Evolutionary conservation across 2,329 filamentous ascomycete species (phyloP), one percentile per base, ranked within the genome.

Genomic region (Sordariomycetes sp.): DNA sequence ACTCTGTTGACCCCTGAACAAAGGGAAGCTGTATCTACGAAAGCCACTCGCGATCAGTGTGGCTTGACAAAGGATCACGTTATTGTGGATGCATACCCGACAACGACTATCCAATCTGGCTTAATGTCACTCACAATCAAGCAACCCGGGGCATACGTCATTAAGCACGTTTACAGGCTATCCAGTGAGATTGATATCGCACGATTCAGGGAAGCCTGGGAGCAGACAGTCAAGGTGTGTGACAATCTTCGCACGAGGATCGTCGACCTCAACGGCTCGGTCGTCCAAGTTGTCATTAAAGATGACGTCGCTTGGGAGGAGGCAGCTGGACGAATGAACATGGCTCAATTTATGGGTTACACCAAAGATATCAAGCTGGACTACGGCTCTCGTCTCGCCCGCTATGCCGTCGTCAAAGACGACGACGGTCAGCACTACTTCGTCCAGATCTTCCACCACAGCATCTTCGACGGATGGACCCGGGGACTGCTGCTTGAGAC

Each of bases 31-130:
- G 18, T 12, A 12, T 11, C 9, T 15, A 18, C 15, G 10, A 10
- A 25, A 14, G 23, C 10, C 14, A 25, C 14, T 8, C 34, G 26
- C 7, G 19, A 31, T 8, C 17, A 17, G 18, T 36, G 34, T 21
- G 20, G 18, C 15, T 19, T 33, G 6, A 9, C n/a, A 5, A 11
- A 12, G 11, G 24, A 18, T 17, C 11, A 16, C 14, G 6, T 20
- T 18, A 17, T 51, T n/a, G 33, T 51, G 21, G 54, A 62, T 35
- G 39, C 54, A 3, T 61, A 54, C 30, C 58, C 57, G 8, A 57
- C 53, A 44, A 53, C 55, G 14, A 45, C 50, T 6, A 43, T 61
- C 4, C 58, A 62, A 33, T 53, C 55, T 38, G 54, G 53, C 4
- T 46, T 63, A 3, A 45, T 62, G 20, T 48, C 54, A 1, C 42